Evolutionary conservation across 2,329 filamentous ascomycete species (phyloP).

Genomic region (Fusarium pininemorale): DNA sequence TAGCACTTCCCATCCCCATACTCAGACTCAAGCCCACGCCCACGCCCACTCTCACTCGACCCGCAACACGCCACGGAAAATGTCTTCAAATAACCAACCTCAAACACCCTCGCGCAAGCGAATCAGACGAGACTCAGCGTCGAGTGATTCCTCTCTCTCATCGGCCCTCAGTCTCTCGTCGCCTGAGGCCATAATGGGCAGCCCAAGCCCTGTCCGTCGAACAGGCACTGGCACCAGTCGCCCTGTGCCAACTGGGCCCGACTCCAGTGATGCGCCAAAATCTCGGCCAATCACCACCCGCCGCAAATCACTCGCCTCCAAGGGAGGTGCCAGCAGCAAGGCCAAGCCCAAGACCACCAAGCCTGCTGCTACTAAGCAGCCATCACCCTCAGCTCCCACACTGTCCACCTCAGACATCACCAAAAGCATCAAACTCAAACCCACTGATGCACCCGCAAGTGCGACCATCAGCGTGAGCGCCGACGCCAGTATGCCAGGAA

Average conservation of each 20-base stretch:
- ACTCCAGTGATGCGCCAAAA: slow-evolving; percentile 51
- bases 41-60: slow-evolving; percentile 33
- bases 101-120: slow-evolving; percentile 51
- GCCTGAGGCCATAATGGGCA: slow-evolving; percentile 47
- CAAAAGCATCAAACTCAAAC: not conserved
- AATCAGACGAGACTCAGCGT: slow-evolving; percentile 49
- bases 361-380: slow-evolving; percentile 48
- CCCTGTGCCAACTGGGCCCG: slow-evolving; percentile 32
- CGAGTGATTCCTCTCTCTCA: slow-evolving; percentile 56
- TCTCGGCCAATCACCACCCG: slow-evolving; percentile 53
- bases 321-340: slow-evolving; percentile 43
- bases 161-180: slow-evolving; percentile 52
- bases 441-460: slow-evolving; percentile 37
- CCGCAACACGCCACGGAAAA: slow-evolving; percentile 42
- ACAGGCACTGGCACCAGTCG: slow-evolving; percentile 37
- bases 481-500: slow-evolving; percentile 54
- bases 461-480: slow-evolving; percentile 40
- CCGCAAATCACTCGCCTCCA: slow-evolving; percentile 52
- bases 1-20: slow-evolving; percentile 1
- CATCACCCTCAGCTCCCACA: slow-evolving; percentile 46
- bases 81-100: slow-evolving; percentile 38
- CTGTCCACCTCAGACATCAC: slow-evolving; percentile 27
- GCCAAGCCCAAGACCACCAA: slow-evolving; percentile 47
- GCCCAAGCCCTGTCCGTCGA: slow-evolving; percentile 43
- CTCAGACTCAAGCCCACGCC: slow-evolving; percentile 19